These are phyloP conservation scores for Fusarium irregulare DNA, from an alignment of 2,329 filamentous ascomycete genomes.

Conservation along the genomic window DNA sequence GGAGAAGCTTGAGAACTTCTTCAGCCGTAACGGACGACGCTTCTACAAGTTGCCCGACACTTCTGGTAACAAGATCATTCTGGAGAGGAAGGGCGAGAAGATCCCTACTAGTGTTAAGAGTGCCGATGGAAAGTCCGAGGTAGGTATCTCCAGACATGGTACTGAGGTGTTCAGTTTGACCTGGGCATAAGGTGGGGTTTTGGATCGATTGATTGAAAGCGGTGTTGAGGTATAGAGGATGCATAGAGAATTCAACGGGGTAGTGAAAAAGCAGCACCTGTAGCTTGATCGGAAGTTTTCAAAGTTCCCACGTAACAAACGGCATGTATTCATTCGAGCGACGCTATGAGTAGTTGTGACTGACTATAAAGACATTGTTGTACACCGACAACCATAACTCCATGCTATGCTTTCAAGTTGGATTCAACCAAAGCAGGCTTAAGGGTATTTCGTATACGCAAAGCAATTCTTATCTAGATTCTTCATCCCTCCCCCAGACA, in stretches of 20 bases:
- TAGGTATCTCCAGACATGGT: conserved; percentile 58
- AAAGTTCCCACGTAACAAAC: background rate
- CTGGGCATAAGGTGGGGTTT: conserved; percentile 45
- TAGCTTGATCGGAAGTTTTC: background rate
- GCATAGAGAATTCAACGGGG: background rate
- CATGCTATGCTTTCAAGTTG: conserved; percentile 41
- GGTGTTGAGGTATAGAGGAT: conserved; percentile 3
- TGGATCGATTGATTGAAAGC: background rate
- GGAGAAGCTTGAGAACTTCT: conserved; percentile 65
- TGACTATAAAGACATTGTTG: conserved; percentile 36
- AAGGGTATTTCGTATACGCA: conserved; percentile 33
- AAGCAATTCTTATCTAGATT: conserved; percentile 37
- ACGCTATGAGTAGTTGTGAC: conserved; percentile 12
- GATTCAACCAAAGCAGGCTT: conserved; percentile 14
- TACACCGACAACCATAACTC: conserved; percentile 44
- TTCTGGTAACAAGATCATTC: conserved; percentile 47
- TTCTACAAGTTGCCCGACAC: conserved; percentile 62
- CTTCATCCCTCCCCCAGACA: conserved; percentile 54
- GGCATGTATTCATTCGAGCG: background rate
- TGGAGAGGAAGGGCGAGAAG: conserved; percentile 56
- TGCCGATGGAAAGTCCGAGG: conserved; percentile 54
- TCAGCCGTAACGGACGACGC: conserved; percentile 62
- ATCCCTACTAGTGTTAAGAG: conserved; percentile 55
- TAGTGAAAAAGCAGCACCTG: conserved; percentile 3
- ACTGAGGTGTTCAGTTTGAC: conserved; percentile 56